These are phyloP conservation scores for Kappamyces sp. DNA, from an alignment of 192 early-diverging fungal genomes.

Conservation along the genomic window DNA sequence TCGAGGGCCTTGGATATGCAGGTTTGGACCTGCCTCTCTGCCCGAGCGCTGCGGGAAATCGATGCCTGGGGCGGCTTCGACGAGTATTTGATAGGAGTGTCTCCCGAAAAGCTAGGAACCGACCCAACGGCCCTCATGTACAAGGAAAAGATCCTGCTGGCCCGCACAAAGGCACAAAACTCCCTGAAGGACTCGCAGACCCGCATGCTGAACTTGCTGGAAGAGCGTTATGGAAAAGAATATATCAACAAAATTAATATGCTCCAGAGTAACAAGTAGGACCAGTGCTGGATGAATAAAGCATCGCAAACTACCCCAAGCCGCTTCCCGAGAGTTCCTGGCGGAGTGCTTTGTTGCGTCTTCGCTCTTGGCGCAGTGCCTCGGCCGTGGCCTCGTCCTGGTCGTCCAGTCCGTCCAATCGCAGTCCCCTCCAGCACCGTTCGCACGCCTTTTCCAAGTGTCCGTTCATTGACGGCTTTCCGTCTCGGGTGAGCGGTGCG, in stretches of 20 bases:
- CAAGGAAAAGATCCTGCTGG: conserved; percentile 19
- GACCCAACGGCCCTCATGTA: conserved; percentile 25
- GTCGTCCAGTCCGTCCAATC: no score
- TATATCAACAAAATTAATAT: conserved; percentile 22
- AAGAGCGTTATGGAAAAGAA: conserved; percentile 27
- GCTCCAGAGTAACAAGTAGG: neutral
- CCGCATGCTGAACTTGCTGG: conserved; percentile 18
- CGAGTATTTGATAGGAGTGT: conserved; percentile 37
- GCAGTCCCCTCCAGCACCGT: no score
- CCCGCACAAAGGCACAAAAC: conserved; percentile 8
- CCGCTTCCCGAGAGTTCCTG: neutral
- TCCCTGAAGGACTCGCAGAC: no score
- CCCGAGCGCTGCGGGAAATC: conserved; percentile 35
- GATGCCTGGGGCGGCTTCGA: conserved; percentile 44
- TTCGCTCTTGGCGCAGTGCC: no score
- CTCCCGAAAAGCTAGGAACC: conserved; percentile 19
- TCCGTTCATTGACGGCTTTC: conserved; percentile 2
- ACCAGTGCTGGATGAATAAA: neutral
- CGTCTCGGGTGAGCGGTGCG: neutral
- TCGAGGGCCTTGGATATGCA: conserved; percentile 44
- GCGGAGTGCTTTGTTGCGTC: neutral
- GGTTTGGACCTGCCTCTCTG: conserved; percentile 34
- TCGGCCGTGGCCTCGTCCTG: no score
- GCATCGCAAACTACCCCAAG: neutral
- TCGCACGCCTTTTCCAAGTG: conserved; percentile 5